Evolutionary conservation across 176 grass and related monocot genomes (phyloP), one percentile per base, ranked within the genome.

Genomic region (Microstegium vimineum): DNA sequence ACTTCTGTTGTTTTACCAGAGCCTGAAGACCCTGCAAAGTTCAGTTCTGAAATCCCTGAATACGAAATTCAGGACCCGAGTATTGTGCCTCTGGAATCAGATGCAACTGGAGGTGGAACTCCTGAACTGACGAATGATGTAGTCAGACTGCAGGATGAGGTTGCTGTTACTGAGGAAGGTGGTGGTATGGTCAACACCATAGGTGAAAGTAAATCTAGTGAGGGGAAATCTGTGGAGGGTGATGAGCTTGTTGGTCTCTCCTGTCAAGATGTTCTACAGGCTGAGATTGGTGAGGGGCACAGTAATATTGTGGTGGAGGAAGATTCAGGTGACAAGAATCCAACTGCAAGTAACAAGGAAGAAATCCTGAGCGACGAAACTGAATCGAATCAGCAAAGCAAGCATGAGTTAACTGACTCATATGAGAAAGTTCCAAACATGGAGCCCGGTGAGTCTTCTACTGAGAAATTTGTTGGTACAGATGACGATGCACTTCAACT

Each of bases 11-110:
- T 35, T 66, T 47, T 4, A 28, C 25, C 66, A 45, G 57, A 82
- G 36, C 57, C 37, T 47, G 73, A 46, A 86, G 46, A 47, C 25
- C n/a, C n/a, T 86, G 78, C 66, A 60, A 66, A 32, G 16, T 31
- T 64, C 36, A 56, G 43, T 71, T 62, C 72, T 71, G 78, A 76
- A 69, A 30, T 82, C 43, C 72, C 64, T 56, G 64, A 18, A 42
- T 17, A 70, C 81, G 36, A 37, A 37, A 37, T 6, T 6, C 2
- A 37, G 36, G 7, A 37, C 36, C 36, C 5, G 36, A 37, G 36
- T 37, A 6, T 37, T 37, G 2, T 37, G 36, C 36, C 5, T 4
- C 7, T 37, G 36, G 7, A 37, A 37, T 6, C 36, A 37, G 36
- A 37, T 37, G 36, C 36, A 37, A 37, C 36, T 37, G 36, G 36